A percentile compares a stretch with the other conserved stretches of the same genome.
Evolutionary conservation across 202 grass and related monocot genomes (phyloP).

Genomic region (Schoenoplectus tabernaemontani): DNA sequence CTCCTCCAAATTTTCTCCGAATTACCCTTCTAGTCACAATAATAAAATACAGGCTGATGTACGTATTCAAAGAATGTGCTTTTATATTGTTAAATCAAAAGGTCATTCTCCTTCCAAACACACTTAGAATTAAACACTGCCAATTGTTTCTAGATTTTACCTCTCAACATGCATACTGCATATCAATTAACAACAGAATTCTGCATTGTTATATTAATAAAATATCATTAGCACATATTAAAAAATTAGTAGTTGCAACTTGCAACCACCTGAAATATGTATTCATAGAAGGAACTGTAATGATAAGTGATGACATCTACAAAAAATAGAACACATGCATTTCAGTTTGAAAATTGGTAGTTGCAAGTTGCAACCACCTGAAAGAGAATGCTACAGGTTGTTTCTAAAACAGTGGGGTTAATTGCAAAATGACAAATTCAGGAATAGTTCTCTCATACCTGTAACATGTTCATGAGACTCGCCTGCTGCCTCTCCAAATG

Average conservation of each 20-base stretch:
- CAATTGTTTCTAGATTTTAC: not conserved
- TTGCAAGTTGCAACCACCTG: not conserved
- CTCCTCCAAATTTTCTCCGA: not conserved
- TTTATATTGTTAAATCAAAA: not conserved
- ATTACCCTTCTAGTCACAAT: not conserved
- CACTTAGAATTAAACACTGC: not conserved
- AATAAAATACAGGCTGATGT: not conserved
- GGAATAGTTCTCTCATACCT: conserved; percentile 37
- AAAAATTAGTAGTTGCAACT: not conserved
- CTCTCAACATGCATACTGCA: not conserved
- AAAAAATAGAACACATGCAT: too few species aligned
- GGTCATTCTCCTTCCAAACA: not conserved
- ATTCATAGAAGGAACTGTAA: too few species aligned
- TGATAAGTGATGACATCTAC: too few species aligned
- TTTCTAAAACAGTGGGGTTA: not conserved
- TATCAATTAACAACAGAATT: not conserved
- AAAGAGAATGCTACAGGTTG: not conserved
- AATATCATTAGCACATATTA: not conserved
- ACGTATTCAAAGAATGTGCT: not conserved
- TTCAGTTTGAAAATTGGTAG: not conserved
- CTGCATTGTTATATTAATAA: not conserved
- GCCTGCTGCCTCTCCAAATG: conserved; percentile 91
- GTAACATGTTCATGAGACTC: conserved; percentile 91
- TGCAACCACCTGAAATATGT: too few species aligned
- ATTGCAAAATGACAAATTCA: not conserved